Conservation (phyloP, 257 asterid species). For the Cruciata laevipes region DNA sequence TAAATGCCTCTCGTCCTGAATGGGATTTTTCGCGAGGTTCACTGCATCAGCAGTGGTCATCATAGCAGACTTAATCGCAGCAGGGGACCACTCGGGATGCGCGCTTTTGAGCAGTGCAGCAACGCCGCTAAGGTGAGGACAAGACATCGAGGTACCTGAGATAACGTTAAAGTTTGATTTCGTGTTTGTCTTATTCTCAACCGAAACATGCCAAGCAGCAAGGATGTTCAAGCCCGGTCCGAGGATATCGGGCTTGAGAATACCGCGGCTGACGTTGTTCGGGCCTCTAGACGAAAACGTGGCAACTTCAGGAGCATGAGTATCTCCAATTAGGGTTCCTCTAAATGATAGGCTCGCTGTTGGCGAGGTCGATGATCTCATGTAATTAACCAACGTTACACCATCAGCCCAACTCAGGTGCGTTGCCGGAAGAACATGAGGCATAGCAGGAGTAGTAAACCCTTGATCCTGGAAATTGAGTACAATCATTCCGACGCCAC, state of each 20-base stretch:
- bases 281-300: conserved; percentile 16
- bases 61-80: not conserved
- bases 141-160: not conserved
- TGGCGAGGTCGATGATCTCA: not conserved
- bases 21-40: not conserved
- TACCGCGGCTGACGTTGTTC: not conserved
- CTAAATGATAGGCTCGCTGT: conserved; percentile 1
- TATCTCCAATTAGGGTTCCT: conserved; percentile 15
- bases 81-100: conserved; percentile 3
- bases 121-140: conserved; percentile 1
- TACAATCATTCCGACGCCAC: conserved; percentile 15
- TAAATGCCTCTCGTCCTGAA: not conserved
- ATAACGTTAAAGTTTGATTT: not conserved
- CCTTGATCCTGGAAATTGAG: not conserved
- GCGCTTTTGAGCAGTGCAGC: not conserved
- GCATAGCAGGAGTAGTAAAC: not conserved
- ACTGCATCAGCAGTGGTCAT: not conserved
- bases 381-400: not conserved
- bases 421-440: conserved; percentile 13
- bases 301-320: conserved; percentile 13
- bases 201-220: conserved; percentile 2
- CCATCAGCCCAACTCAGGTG: conserved; percentile 7
- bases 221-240: conserved; percentile 20
- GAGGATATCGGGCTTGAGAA: conserved; percentile 15
- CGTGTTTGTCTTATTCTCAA: not conserved